Percentiles rank a stretch among this genome's conserved stretches.
Evolutionary conservation across 1,284 basidiomycete species (phyloP).

Genomic region (Neotropicomus parvogracilis): DNA sequence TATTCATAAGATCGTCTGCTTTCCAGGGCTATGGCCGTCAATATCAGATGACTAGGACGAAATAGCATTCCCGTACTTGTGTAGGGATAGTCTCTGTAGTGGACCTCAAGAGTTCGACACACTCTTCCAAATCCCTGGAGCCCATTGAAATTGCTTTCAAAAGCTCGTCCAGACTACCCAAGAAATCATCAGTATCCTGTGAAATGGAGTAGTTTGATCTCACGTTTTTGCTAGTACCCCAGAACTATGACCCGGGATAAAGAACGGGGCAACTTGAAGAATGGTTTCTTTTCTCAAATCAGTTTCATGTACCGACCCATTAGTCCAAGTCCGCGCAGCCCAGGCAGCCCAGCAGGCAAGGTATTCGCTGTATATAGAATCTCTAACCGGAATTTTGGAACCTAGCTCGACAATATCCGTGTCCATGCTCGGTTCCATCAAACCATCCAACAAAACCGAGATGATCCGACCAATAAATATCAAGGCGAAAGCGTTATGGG

Average conservation of each 20-base stretch:
- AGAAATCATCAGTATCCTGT: conserved; percentile 8
- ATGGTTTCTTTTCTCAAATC: conserved; percentile 46
- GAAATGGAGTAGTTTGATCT: conserved; percentile 8
- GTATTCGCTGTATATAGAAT: conserved; percentile 51
- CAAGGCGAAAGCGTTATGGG: conserved; percentile 53
- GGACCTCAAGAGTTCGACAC: conserved; percentile 17
- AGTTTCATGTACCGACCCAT: conserved; percentile 28
- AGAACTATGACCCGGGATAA: conserved; percentile 39
- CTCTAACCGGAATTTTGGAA: conserved; percentile 14
- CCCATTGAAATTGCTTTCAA: conserved; percentile 20
- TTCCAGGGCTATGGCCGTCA: conserved; percentile 43
- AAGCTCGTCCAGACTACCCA: conserved; percentile 22
- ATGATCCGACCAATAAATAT: conserved; percentile 53
- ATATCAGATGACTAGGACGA: conserved; percentile 1
- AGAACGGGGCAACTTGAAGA: conserved; percentile 43
- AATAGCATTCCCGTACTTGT: conserved; percentile 16
- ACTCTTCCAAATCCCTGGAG: conserved; percentile 18
- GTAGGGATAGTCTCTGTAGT: conserved; percentile 2
- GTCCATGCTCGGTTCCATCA: conserved; percentile 1
- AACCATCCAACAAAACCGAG: conserved; percentile 37
- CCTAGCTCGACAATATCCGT: conserved; percentile 14
- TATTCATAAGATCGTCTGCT: conserved; percentile 44
- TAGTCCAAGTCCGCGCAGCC: conserved; percentile 44
- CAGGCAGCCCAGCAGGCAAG: conserved; percentile 67
- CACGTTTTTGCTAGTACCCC: conserved; percentile 39